These are phyloP conservation scores for Mycena sanguinolenta DNA, from an alignment of 768 basidiomycete species.

Conservation along the genomic window DNA sequence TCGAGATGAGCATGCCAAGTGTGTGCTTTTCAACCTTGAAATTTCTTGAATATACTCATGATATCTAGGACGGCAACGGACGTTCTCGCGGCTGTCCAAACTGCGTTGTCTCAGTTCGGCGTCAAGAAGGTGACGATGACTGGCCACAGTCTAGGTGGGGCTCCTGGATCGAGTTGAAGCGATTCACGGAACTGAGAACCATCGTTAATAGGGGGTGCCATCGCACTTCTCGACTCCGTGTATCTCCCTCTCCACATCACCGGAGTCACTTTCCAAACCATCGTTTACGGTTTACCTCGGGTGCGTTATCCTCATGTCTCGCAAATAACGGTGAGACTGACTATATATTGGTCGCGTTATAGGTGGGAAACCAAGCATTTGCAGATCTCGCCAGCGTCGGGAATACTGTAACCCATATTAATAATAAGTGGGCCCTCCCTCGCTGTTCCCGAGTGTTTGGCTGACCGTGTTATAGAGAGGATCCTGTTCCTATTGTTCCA, in stretches of 20 bases:
- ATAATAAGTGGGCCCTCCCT: constrained; percentile 55
- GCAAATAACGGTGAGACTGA: not conserved
- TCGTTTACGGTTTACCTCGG: constrained; percentile 61
- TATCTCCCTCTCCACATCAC: constrained; percentile 67
- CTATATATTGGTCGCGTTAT: constrained; percentile 26
- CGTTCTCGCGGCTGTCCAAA: constrained; percentile 56
- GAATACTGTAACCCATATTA: constrained; percentile 63
- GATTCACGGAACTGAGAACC: not conserved
- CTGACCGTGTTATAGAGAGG: constrained; percentile 42
- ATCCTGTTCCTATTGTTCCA: constrained; percentile 56
- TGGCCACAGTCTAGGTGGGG: constrained; percentile 59
- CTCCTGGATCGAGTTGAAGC: constrained; percentile 16
- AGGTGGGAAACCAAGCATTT: constrained; percentile 70
- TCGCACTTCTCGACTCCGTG: constrained; percentile 63
- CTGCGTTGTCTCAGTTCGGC: constrained; percentile 48
- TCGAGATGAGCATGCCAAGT: constrained; percentile 57
- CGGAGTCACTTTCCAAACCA: constrained; percentile 50
- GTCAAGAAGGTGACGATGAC: constrained; percentile 55
- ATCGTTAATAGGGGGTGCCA: constrained; percentile 51
- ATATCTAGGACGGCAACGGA: constrained; percentile 52
- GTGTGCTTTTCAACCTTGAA: constrained; percentile 24
- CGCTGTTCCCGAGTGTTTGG: not conserved
- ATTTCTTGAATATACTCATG: not conserved
- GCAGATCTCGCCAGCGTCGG: constrained; percentile 68
- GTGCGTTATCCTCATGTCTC: constrained; percentile 42